A percentile compares a stretch with the other conserved stretches of the same genome.
These are phyloP conservation scores for Didymella lethalis DNA, from an alignment of 2,329 filamentous ascomycete genomes.

Conservation along the genomic window DNA sequence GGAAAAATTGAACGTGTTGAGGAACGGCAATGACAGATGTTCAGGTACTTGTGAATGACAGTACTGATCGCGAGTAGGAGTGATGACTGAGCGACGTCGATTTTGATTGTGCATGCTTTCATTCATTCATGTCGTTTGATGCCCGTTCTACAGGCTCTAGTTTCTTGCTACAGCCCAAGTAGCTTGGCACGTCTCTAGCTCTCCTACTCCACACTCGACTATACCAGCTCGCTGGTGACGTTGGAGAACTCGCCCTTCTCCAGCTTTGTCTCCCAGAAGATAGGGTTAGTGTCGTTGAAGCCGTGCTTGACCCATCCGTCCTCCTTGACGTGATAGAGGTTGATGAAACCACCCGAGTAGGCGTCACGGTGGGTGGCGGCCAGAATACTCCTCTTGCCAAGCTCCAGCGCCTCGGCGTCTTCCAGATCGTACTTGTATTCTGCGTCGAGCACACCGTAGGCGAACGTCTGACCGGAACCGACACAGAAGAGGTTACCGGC, in stretches of 20 bases:
- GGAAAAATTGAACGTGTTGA: conserved; percentile 1
- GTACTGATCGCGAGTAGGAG: background rate
- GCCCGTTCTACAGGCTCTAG: conserved; percentile 10
- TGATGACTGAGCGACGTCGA: background rate
- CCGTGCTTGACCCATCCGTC: conserved; percentile 98
- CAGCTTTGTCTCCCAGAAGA: conserved; percentile 99
- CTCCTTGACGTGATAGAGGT: conserved; percentile 99
- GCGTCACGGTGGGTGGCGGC: conserved; percentile 97
- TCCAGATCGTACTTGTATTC: conserved; percentile 91
- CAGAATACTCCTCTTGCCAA: conserved; percentile 90
- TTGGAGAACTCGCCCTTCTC: conserved; percentile 99
- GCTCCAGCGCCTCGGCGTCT: conserved; percentile 86
- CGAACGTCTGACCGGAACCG: conserved; percentile 97
- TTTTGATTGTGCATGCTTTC: conserved; percentile 20
- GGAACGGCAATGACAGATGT: background rate
- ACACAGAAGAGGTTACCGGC: conserved; percentile 97
- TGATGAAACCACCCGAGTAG: conserved; percentile 99
- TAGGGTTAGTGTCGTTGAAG: conserved; percentile 97
- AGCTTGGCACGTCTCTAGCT: conserved; percentile 4
- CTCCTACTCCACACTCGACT: conserved; percentile 25
- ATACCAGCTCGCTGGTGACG: conserved; percentile 80
- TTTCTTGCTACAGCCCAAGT: background rate
- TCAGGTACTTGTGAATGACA: background rate
- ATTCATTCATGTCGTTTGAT: conserved; percentile 23
- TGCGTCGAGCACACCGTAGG: conserved; percentile 95